Evolutionary conservation across 176 grass and related monocot species (phyloP), one percentile per base, ranked within the genome.

Genomic region (Carex cristatella): DNA sequence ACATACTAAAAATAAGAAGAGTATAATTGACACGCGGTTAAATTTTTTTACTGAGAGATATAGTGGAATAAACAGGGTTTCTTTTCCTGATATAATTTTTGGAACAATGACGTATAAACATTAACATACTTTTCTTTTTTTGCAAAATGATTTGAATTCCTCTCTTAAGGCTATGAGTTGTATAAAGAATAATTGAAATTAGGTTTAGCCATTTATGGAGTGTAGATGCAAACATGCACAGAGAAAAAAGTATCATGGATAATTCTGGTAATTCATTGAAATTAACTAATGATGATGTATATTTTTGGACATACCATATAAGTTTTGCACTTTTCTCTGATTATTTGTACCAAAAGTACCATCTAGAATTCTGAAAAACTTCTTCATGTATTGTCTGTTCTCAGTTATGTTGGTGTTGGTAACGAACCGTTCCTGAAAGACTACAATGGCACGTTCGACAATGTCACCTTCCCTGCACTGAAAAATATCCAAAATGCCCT

Each of bases 351-450:
- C 23, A 7, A 64, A 30, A 64, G 2, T 28, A 30, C 8, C 10
- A 65, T 65, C 7, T 28, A 10, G 23, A 31, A 30, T 31, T 65
- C 27, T 65, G 9, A 65, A 65, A 65, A 65, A 7, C 13, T 69
- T 4, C 32, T 69, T 69, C 65, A 69, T 69, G 11, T 69, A 37
- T 69, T 55, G 19, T 18, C 59, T 81, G 27, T 7, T 76, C 61
- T 37, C 82, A 85, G 85, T 54, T 88, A 85, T 38, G 90, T 94
- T 5, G 88, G 87, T n/a, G 89, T 96, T 8, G 94, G 94, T 10
- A 96, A 96, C 58, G 94, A 96, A 64, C 94, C 94, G 56, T 96
- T 96, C 81, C 80, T 96, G 7, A 85, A 79, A 82, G 83, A 89
- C 48, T 96, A 91, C 86, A 91, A 91, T 18, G 86, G 87, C 72